Base-by-base conservation (phyloP, 495 filamentous ascomycete genomes). In the Lepraria neglecta region DNA sequence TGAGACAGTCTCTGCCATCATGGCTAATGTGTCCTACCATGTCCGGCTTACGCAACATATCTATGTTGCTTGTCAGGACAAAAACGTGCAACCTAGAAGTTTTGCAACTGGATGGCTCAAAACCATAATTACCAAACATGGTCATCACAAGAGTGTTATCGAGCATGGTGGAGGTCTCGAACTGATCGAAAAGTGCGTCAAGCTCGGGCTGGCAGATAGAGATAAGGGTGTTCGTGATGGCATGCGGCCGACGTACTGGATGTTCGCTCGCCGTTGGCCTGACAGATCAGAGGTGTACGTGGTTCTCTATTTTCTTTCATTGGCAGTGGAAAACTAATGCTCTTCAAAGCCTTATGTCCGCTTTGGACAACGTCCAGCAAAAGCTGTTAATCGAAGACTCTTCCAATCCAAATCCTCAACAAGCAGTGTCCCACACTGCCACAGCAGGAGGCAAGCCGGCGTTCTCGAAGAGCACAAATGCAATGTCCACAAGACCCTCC, bases 141-240 rank as follows among this genome's bases (percentile, higher is more conserved):
- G 83, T 4, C 82, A 87, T 65, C 86, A 95, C 67, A 95, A 90
- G 72, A 81, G 74, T 55, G 83, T 89, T 11, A 77, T 96, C 53
- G 92, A 97, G 67, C 90, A 94, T 69, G 79, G 83, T 31, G 91
- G 90, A 24, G 87, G 89, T 4, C 66, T 95, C 15, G 90, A 95
- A 43, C 61, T 89, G 38, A 81, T 95, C 12, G 91, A 95, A 44
- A 95, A 95, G 70, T 89, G 84, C 64, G 81, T 98, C 67, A 91
- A 87, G 72, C 94, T 89, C 66, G 86, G 92, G 15, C 78, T 98
- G 1, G 79, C 77, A 6, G 94, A 98, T 73, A 80, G 92, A 7
- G 96, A 96, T 68, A 90, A 91, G 3, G 85, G 80, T 40, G 92
- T 97, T 38, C 81, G 92, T 64, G 89, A 95, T 71, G 83, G 82